phyloP scores from a whole-genome alignment of 192 early-diverging fungal species.

The Anaeromyces robustus region DNA sequence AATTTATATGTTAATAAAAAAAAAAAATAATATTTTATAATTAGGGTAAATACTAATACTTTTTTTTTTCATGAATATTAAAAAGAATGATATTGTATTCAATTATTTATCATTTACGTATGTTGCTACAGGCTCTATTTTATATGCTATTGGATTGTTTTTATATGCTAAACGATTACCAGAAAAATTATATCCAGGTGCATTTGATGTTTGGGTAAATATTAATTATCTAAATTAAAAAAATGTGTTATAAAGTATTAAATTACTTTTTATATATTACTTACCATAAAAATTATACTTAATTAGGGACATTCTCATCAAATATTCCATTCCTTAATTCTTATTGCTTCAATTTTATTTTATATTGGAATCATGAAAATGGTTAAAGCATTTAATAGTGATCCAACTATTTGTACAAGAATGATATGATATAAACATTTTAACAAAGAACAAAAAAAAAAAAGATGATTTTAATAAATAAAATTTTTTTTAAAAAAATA shows the following conservation, averaged over 20 bases:
- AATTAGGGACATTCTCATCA: slow-evolving; percentile 61
- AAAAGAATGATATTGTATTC: background rate
- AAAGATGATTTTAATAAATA: too few relatives aligned
- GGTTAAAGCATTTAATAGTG: background rate
- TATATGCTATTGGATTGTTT: background rate
- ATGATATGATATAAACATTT: too few relatives aligned
- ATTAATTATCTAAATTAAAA: background rate
- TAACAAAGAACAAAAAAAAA: too few relatives aligned
- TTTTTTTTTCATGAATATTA: too few relatives aligned
- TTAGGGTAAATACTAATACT: too few relatives aligned
- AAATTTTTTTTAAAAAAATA: too few relatives aligned
- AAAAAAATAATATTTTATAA: background rate
- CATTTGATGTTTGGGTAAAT: background rate
- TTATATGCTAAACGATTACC: background rate
- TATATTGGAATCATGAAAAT: slow-evolving; percentile 51
- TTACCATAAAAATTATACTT: too few relatives aligned
- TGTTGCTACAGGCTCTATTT: background rate
- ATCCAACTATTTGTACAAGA: background rate
- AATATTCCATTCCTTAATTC: slow-evolving; percentile 75
- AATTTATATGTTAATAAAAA: too few relatives aligned
- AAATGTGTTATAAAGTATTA: too few relatives aligned
- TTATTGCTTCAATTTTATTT: slow-evolving; percentile 53
- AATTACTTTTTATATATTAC: too few relatives aligned
- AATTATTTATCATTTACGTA: background rate
- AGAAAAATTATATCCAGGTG: background rate